Percentiles rank a stretch among this genome's conserved stretches.
Conservation (phyloP, 2,329 filamentous ascomycete genomes). For the Penicillium aurantiogriseum region DNA sequence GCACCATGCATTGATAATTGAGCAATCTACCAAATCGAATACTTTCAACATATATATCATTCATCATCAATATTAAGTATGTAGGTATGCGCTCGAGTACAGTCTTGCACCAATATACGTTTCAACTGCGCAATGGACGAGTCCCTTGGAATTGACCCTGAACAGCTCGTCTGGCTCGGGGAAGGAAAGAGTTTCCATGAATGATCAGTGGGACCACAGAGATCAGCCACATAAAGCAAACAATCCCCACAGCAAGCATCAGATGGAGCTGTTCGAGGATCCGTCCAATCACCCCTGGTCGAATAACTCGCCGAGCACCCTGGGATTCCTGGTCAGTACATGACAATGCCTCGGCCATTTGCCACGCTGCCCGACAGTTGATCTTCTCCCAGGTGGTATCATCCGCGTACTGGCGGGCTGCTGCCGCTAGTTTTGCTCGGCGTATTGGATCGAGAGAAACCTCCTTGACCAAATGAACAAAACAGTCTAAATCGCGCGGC, state of each 20-base stretch:
- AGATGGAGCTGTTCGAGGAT: conserved; percentile 29
- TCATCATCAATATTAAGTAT: not conserved
- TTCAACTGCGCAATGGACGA: conserved; percentile 12
- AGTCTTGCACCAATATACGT: not conserved
- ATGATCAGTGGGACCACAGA: conserved; percentile 39
- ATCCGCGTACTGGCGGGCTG: conserved; percentile 57
- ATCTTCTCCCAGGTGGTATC: conserved; percentile 70
- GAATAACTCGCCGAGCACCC: conserved; percentile 7
- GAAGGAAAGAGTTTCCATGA: conserved; percentile 33
- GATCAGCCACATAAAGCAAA: conserved; percentile 40
- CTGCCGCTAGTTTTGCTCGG: conserved; percentile 47
- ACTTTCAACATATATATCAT: not conserved
- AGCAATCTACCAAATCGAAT: not conserved
- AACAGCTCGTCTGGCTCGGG: conserved; percentile 20
- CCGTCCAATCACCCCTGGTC: conserved; percentile 15
- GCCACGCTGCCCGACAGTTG: conserved; percentile 67
- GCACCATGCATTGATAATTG: not conserved
- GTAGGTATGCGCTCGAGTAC: not conserved
- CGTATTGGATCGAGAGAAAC: conserved; percentile 50
- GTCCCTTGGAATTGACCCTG: conserved; percentile 17
- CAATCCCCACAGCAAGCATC: conserved; percentile 31
- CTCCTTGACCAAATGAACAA: conserved; percentile 54
- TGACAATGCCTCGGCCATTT: conserved; percentile 53
- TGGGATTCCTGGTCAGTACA: conserved; percentile 19
- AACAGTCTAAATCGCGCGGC: conserved; percentile 58